Percentiles rank a stretch among this genome's conserved stretches.
phyloP scores from a whole-genome alignment of 2,329 filamentous ascomycete species.

The Verticillium klebahnii region DNA sequence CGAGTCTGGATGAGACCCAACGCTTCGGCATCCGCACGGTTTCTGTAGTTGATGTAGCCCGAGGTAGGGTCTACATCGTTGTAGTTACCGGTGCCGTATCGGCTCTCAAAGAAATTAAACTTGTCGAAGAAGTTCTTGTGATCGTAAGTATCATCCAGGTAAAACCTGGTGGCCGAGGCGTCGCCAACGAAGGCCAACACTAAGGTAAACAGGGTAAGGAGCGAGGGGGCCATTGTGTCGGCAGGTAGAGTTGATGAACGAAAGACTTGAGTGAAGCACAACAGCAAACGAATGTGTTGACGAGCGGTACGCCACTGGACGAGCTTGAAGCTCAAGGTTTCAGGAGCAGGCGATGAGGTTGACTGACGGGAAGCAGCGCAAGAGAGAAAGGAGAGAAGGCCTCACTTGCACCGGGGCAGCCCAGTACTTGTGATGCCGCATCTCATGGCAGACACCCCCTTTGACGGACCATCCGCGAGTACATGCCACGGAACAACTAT shows the following conservation, averaged over 20 bases:
- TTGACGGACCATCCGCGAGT: too few relatives aligned
- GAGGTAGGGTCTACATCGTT: conserved; percentile 51
- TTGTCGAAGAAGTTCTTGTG: conserved; percentile 41
- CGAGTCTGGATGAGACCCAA: conserved; percentile 28
- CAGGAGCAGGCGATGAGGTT: conserved; percentile 14
- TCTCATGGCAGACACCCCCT: too few relatives aligned
- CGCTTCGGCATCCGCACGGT: conserved; percentile 24
- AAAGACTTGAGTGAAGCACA: conserved; percentile 9
- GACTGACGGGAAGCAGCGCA: conserved; percentile 7
- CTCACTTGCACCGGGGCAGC: not conserved
- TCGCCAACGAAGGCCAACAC: conserved; percentile 29
- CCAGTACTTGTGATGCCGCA: conserved; percentile 6
- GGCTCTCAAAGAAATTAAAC: conserved; percentile 35
- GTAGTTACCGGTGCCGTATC: conserved; percentile 9
- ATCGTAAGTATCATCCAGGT: conserved; percentile 36
- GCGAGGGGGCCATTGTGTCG: conserved; percentile 33
- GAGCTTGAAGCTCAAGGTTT: conserved; percentile 25
- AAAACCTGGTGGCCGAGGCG: conserved; percentile 26
- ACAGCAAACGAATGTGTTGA: conserved; percentile 35
- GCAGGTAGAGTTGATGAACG: conserved; percentile 14
- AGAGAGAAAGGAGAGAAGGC: not conserved
- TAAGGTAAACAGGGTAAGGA: conserved; percentile 33
- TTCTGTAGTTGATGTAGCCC: conserved; percentile 58
- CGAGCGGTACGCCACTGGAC: conserved; percentile 39
- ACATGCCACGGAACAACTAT: too few relatives aligned